phyloP scores from a whole-genome alignment of 768 basidiomycete species.

The Leucocoprinus sp. region DNA sequence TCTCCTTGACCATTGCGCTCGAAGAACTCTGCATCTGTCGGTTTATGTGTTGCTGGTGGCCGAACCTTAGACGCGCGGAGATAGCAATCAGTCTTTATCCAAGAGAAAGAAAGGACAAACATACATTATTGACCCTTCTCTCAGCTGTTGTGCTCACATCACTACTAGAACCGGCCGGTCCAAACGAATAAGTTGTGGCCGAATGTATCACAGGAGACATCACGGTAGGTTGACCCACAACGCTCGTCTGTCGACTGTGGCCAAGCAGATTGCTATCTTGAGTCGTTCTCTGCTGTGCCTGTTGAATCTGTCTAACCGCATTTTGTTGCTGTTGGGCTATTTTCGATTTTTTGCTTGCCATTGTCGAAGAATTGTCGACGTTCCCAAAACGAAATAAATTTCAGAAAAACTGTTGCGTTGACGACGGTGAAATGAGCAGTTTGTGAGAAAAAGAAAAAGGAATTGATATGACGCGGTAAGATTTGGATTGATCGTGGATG shows the following conservation, averaged over 20 bases:
- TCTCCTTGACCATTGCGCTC: conserved; percentile 40
- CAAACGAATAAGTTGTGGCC: neutral
- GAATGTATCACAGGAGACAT: neutral
- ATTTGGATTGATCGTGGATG: too few relatives aligned
- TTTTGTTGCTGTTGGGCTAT: conserved; percentile 3
- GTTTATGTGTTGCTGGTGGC: conserved; percentile 53
- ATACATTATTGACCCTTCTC: neutral
- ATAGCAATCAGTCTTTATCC: neutral
- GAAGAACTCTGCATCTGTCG: conserved; percentile 72
- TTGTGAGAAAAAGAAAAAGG: too few relatives aligned
- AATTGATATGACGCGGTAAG: too few relatives aligned
- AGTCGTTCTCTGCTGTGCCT: neutral
- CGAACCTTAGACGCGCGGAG: conserved; percentile 44
- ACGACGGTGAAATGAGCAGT: too few relatives aligned
- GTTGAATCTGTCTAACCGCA: conserved; percentile 7
- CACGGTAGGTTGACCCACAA: too few relatives aligned
- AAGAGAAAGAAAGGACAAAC: neutral
- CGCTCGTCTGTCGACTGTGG: neutral
- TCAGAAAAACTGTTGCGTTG: too few relatives aligned
- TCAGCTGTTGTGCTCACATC: too few relatives aligned
- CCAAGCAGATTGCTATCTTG: neutral
- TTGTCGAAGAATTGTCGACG: too few relatives aligned
- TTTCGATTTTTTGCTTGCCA: conserved; percentile 1
- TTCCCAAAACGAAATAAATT: too few relatives aligned
- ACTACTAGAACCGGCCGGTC: too few relatives aligned